phyloP scores from a whole-genome alignment of 2,329 filamentous ascomycete species.

The Pseudogymnoascus sp. region DNA sequence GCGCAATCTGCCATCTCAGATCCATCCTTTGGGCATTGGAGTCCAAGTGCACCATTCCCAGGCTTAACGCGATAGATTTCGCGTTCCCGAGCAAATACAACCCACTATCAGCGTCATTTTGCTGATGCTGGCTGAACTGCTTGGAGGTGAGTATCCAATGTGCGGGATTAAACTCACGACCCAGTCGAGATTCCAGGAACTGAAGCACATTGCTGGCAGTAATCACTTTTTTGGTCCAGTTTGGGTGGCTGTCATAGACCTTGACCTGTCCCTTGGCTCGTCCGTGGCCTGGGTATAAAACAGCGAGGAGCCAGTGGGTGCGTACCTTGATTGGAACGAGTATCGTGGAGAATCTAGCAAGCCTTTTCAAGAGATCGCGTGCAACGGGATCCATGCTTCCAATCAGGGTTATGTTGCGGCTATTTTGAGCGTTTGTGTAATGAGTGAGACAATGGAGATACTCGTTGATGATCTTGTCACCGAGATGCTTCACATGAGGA shows the following conservation, averaged over 20 bases:
- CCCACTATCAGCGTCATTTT: neutral
- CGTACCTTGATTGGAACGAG: neutral
- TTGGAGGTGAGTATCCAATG: neutral
- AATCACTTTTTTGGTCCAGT: neutral
- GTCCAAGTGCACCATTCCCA: neutral
- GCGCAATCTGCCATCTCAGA: neutral
- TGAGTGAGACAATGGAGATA: neutral
- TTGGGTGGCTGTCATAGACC: neutral
- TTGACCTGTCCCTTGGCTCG: neutral
- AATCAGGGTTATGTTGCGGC: neutral
- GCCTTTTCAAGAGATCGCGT: neutral
- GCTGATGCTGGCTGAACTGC: neutral
- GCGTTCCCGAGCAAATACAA: neutral
- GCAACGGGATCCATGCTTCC: neutral
- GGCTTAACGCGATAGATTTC: neutral
- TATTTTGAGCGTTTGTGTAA: neutral
- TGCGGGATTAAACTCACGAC: neutral
- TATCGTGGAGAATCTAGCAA: neutral
- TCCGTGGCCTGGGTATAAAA: neutral
- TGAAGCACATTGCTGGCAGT: neutral
- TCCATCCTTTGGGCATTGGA: neutral
- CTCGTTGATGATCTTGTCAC: neutral
- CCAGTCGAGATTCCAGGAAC: neutral
- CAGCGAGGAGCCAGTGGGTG: neutral
- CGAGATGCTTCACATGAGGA: neutral